These are phyloP conservation scores for Nigrograna mackinnonii DNA, from an alignment of 2,329 filamentous ascomycete genomes.

Conservation along the genomic window DNA sequence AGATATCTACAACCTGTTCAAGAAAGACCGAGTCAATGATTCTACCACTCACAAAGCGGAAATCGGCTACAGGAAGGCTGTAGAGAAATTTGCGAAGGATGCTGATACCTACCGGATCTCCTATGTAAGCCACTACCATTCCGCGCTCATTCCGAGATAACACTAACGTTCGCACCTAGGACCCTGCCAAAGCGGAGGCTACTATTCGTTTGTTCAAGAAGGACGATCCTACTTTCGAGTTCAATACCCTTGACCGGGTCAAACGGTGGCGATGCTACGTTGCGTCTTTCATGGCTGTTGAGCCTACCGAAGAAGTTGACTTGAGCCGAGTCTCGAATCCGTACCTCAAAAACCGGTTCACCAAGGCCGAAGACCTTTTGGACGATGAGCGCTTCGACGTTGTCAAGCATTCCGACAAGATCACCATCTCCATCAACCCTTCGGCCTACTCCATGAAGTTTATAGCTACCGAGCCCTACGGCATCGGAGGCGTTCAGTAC, in stretches of 20 bases:
- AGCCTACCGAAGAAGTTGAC: slow-evolving; percentile 67
- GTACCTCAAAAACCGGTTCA: slow-evolving; percentile 45
- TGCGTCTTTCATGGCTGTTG: slow-evolving; percentile 84
- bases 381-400: slow-evolving; percentile 33
- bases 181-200: slow-evolving; percentile 70
- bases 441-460: slow-evolving; percentile 49
- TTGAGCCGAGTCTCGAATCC: slow-evolving; percentile 38
- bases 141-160: not conserved
- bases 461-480: slow-evolving; percentile 40
- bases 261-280: slow-evolving; percentile 92
- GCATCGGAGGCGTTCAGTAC: slow-evolving; percentile 40
- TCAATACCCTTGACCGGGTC: slow-evolving; percentile 66
- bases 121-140: slow-evolving; percentile 71
- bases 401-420: slow-evolving; percentile 43
- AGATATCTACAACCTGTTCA: slow-evolving; percentile 86
- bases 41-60: slow-evolving; percentile 89
- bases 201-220: slow-evolving; percentile 83
- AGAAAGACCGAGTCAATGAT: slow-evolving; percentile 77
- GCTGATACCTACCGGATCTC: slow-evolving; percentile 87
- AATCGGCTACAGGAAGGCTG: slow-evolving; percentile 86
- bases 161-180: slow-evolving; percentile 27
- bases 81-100: slow-evolving; percentile 91
- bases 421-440: slow-evolving; percentile 49
- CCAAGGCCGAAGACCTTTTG: slow-evolving; percentile 36
- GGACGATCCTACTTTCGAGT: slow-evolving; percentile 78